Evolutionary conservation across 2,329 filamentous ascomycete genomes (phyloP), one percentile per base, ranked within the genome.

Genomic region (Botrytis paeoniae): DNA sequence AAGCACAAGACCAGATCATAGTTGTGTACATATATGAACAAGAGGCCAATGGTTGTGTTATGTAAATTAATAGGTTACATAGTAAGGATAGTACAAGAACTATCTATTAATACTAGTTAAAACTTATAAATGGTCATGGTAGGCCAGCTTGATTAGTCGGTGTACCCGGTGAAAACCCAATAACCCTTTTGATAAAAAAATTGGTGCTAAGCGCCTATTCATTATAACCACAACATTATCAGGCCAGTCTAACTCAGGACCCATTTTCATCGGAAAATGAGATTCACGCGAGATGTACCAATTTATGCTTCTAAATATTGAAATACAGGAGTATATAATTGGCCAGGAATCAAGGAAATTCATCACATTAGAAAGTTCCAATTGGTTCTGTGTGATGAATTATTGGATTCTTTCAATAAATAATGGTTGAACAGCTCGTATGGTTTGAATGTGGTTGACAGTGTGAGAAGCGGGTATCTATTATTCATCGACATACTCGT

Each of bases 391-490:
- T 25, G 14, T 39, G 37, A 41, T 41, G 14, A 4, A n/a, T 32
- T 41, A 1, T 29, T 22, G 37, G 16, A 25, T 41, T 22, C 9
- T 68, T 14, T 57, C 25, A 22, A 22, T 14, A 9, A 29, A 39
- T 20, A 9, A 68, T 39, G n/a, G 4, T 66, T 66, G 4, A 18
- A 54, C 10, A 48, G 25, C 37, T 68, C 20, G 16, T 18, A 54
- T 39, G n/a, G 22, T 18, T 54, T 20, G 10, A 39, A 54, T 20
- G 32, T 29, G 16, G 6, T 41, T 54, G 35, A 8, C 8, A 39
- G 25, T 68, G 35, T 51, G 37, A 54, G 64, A 37, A 68, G 64
- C 41, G 64, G 45, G 64, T 68, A 68, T 68, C 64, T 68, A 41
- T 57, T 14, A 57, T 68, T 68, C 14, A 29, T 54, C 35, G 35